Base-by-base conservation (phyloP, 192 early-diverging fungal genomes). In the Coemansia sp. region DNA sequence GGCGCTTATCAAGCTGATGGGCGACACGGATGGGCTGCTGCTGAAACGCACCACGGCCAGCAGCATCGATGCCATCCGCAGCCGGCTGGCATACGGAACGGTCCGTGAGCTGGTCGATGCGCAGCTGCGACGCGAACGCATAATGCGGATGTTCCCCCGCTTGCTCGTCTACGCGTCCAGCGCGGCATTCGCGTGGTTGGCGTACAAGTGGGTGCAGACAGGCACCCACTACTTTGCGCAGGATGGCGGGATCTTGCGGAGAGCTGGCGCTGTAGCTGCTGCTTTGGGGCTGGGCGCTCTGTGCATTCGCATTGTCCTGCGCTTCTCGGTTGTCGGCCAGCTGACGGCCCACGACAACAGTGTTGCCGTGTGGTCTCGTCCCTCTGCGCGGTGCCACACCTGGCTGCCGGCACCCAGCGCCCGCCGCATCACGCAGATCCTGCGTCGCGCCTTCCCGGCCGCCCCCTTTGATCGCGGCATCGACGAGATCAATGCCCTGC, bases 371-470 rank as follows among this genome's bases (percentile, higher is more conserved):
- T 47, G 45, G 45, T 21, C 45, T 12, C 45, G 36, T 5, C 5
- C 11, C 14, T 8, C 34, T 15, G n/a, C 16, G 36, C 28, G 18
- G 2, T 15, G 20, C 2, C 16, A 30, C 16, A 18, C 39, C 6
- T 46, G 10, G 17, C 36, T 56, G 26, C 31, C 65, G 3, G 15
- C 17, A 0, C 50, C 57, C n/a, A 57, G 21, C 38, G 74, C 70
- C 10, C 8, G 14, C 7, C 56, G 45, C 11, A 64, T 57, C 2
- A 56, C 52, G 34, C 40, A 48, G 15, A 65, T 66, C 26, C 63
- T 77, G 16, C 56, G 64, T 0, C 62, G 53, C 21, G 74, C 74
- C 23, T 77, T 77, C 44, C 74, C 74, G 6, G 74, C 67, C 2
- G 52, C 67, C 1, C 74, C 74, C 3, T 66, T 63, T 1, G 64